phyloP scores from a whole-genome alignment of 129 eudicot species.

The Pulicaria dysenterica region DNA sequence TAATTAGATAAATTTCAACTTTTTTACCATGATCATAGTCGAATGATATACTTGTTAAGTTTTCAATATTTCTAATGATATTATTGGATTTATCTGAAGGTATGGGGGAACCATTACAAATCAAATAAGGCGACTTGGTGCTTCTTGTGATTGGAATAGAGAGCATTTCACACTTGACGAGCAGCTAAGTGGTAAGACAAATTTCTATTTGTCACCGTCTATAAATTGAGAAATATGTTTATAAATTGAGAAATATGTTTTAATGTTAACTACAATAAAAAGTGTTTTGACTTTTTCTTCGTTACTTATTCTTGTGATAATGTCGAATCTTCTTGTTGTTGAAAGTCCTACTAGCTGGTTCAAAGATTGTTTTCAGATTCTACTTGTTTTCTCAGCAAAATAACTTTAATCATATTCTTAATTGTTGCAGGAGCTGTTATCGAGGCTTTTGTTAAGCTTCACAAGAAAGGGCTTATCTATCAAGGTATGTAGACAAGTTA shows the following conservation, averaged over 20 bases:
- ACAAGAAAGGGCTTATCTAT: slow-evolving; percentile 95
- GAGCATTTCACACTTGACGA: slow-evolving; percentile 94
- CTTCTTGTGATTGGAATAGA: slow-evolving; percentile 99
- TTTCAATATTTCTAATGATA: background rate
- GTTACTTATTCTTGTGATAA: background rate
- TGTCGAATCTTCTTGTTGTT: slow-evolving; percentile 15
- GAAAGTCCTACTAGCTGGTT: background rate
- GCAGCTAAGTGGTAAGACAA: slow-evolving; percentile 96
- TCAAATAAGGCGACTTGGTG: slow-evolving; percentile 95
- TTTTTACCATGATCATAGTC: background rate
- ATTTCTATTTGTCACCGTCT: slow-evolving; percentile 36
- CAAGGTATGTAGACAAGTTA: slow-evolving; percentile 53
- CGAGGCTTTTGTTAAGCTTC: slow-evolving; percentile 92
- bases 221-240: no score
- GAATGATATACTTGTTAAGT: slow-evolving; percentile 2
- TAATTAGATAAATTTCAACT: background rate
- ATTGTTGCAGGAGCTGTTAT: slow-evolving; percentile 77
- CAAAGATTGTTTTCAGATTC: background rate
- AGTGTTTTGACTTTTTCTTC: background rate
- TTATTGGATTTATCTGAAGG: slow-evolving; percentile 42
- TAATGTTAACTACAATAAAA: slow-evolving; percentile 4
- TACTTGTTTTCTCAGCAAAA: background rate
- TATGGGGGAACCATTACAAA: slow-evolving; percentile 96
- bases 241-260: slow-evolving; percentile 11
- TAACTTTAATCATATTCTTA: background rate